Conservation (phyloP, 164 flowering plant species). For the Vitis rupestris region DNA sequence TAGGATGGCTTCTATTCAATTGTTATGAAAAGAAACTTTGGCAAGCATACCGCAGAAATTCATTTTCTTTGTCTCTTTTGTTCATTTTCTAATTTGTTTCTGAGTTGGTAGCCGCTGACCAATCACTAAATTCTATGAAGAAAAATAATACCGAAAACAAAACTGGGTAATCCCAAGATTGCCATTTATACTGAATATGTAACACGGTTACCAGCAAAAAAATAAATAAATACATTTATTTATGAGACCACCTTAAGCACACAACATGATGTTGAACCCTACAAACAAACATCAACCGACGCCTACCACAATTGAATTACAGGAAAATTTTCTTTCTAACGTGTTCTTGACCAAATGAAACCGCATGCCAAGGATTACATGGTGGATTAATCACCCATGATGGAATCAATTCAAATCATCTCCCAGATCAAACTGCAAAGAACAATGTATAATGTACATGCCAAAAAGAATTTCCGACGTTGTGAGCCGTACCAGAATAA, state of each 20-base stretch:
- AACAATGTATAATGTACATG: slow-evolving; percentile 13
- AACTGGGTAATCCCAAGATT: no score
- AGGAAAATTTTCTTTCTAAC: slow-evolving; percentile 7
- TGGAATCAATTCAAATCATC: slow-evolving; percentile 10
- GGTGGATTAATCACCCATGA: slow-evolving; percentile 11
- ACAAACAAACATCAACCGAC: background rate
- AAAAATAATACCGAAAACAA: no score
- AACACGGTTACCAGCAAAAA: no score
- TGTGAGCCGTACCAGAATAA: slow-evolving; percentile 18
- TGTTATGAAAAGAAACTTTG: no score
- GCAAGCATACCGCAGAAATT: no score
- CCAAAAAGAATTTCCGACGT: slow-evolving; percentile 17
- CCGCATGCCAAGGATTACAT: background rate
- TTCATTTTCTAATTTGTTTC: no score
- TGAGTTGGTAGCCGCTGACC: no score
- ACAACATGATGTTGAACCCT: slow-evolving; percentile 2
- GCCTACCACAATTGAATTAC: slow-evolving; percentile 9
- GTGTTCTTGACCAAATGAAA: slow-evolving; percentile 6
- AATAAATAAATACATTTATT: no score
- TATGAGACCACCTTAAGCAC: background rate
- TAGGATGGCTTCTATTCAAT: background rate
- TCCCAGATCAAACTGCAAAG: slow-evolving; percentile 9
- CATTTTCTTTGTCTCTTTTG: no score
- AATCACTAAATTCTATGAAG: no score
- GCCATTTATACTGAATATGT: no score